These are phyloP conservation scores for Cyclotella distinguenda DNA, from an alignment of 108 stramenopile species.

Conservation along the genomic window DNA sequence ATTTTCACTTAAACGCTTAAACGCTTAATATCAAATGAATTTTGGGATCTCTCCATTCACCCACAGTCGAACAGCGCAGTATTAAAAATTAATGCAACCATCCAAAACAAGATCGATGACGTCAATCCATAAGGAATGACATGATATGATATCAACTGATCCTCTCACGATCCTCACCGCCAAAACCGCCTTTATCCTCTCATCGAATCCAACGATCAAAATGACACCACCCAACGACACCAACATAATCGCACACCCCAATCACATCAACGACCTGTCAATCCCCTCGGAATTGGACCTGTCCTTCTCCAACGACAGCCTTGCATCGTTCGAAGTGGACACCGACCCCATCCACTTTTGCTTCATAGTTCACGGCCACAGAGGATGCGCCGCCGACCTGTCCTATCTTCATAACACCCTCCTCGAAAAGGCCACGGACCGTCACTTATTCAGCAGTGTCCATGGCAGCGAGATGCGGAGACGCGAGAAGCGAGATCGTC, in stretches of 20 bases:
- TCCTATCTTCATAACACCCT: constrained; percentile 4
- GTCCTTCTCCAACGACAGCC: neutral
- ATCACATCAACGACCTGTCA: neutral
- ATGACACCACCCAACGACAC: neutral
- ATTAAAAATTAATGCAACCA: too few relatives aligned
- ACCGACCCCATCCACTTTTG: constrained; percentile 8
- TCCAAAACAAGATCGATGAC: too few relatives aligned
- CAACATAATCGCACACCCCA: neutral
- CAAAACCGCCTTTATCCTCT: constrained; percentile 4
- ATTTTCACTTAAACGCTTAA: too few relatives aligned
- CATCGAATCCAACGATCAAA: neutral
- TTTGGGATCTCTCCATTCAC: too few relatives aligned
- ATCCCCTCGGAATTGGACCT: neutral
- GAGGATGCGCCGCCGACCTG: constrained; percentile 1
- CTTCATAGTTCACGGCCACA: constrained; percentile 9
- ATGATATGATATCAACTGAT: neutral
- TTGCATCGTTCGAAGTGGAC: neutral
- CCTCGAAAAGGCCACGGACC: neutral
- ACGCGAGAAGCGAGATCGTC: neutral
- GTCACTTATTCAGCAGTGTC: neutral
- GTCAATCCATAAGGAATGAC: neutral
- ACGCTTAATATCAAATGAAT: too few relatives aligned
- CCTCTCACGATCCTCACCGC: neutral
- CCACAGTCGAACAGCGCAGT: too few relatives aligned
- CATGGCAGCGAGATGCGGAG: constrained; percentile 3